Base-by-base conservation (phyloP, 169 alveolate species). In the Theileria luwenshuni region DNA sequence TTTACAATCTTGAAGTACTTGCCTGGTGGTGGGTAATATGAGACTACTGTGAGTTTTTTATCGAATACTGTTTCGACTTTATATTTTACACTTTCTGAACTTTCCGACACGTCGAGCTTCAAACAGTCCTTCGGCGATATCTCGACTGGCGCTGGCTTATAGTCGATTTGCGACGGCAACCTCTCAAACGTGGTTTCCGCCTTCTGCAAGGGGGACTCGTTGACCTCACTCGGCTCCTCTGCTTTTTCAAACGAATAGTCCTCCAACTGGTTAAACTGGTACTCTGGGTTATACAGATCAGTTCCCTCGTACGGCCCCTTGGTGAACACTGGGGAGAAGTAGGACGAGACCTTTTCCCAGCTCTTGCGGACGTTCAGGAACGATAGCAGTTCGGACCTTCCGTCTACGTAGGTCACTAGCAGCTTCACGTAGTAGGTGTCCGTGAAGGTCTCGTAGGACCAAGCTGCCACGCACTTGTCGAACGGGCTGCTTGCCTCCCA, bases 391-490 rank as follows among this genome's bases (percentile, higher is more conserved):
- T 62, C 72, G n/a, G 52, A 62, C 13, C 25, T 19, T 30, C 60
- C 72, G 35, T 62, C 21, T 17, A 17, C 51, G 30, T 35, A 13
- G 8, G 45, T 41, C 1, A 23, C 17, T 12, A 62, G 21, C 38
- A 43, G 1, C 52, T 27, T 41, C 51, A 62, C 72, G 47, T 25
- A 25, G 58, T 43, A 43, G 21, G 52, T 6, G 7, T 45, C 41
- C 6, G 32, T 56, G 41, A 30, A 62, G n/a, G 45, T 19, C 12
- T 41, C 58, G 35, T 62, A 62, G 45, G 58, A 23, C 72, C 72
- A 62, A 13, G 41, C 47, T 43, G 58, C 52, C 23, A 62, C 72
- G 28, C 60, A 62, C 21, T 56, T 41, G 47, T 32, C 72, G 35
- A 32, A 8, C 28, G 23, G 21, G 6, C 38, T 1, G 27, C 5